Conservation (phyloP, 352 stramenopile genomes). For the Globisporangium canariense region DNA sequence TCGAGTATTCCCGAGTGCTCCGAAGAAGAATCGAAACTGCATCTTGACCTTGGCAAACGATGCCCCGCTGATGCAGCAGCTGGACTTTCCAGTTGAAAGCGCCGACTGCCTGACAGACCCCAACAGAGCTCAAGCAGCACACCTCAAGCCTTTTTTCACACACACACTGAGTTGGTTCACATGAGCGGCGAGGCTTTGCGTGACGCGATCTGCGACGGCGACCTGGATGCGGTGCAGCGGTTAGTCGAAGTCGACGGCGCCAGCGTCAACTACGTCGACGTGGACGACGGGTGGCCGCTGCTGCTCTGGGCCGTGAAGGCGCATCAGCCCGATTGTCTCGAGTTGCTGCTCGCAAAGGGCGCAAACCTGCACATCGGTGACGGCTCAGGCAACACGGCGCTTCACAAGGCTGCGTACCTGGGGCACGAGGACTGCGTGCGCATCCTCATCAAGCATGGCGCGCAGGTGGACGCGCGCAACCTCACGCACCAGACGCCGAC, state of each 20-base stretch:
- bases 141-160: background rate
- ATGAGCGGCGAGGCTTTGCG: conserved; percentile 38
- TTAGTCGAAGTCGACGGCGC: conserved; percentile 27
- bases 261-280: conserved; percentile 38
- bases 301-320: conserved; percentile 43
- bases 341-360: conserved; percentile 26
- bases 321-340: conserved; percentile 25
- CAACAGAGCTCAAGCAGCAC: background rate
- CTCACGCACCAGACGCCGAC: conserved; percentile 31
- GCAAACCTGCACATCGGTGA: conserved; percentile 38
- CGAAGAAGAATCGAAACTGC: background rate
- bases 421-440: conserved; percentile 28
- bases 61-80: too few relatives aligned
- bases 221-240: conserved; percentile 14
- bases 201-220: conserved; percentile 40
- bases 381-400: conserved; percentile 33
- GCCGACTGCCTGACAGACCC: background rate
- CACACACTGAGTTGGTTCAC: too few relatives aligned
- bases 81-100: background rate
- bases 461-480: conserved; percentile 21
- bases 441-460: conserved; percentile 30
- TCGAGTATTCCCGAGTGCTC: background rate
- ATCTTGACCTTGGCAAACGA: background rate
- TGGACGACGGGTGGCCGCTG: conserved; percentile 37
- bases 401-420: conserved; percentile 48